Base-by-base conservation (phyloP, 139 green algal genomes). In the Chlorella sp. region DNA sequence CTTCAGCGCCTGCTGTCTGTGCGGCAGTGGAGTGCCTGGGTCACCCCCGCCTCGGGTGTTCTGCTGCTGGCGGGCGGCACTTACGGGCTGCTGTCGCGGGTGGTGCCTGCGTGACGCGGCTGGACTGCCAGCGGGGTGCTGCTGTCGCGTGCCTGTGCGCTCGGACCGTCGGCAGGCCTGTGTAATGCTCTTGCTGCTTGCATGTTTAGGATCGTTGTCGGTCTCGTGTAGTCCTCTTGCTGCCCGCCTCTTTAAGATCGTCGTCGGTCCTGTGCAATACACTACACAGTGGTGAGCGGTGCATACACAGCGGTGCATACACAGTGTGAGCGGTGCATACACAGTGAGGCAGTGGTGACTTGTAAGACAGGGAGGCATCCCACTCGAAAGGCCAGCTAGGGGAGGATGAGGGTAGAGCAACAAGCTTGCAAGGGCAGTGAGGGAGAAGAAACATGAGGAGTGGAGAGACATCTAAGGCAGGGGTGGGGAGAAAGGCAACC, bases 11-110 rank as follows among this genome's bases (percentile, higher is more conserved):
- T 99, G 40, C 90, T 99, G 86, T 88, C 91, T 0, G 16, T 99
- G 53, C 93, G 98, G 53, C 89, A 97, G 86, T 98, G 94, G 87
- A 96, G 94, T 0, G 93, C 91, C 0, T 99, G 96, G 96, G 91
- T 99, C 32, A 99, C 96, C 0, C 97, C 98, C 7, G 95, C 95
- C 30, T 97, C 94, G 66, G 97, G 97, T 0, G 93, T 96, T 80
- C 92, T 99, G 78, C 92, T 99, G 83, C 81, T 99, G 26, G 89
- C 94, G 0, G 97, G 97, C 0, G 97, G 97, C 2, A 98, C 96
- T 0, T 99, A 98, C 91, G 92, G 91, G 15, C 88, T 99, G 76
- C 90, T 99, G 16, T 94, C 94, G 0, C 91, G 96, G 7, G 32
- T 97, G 73, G 64, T 92, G n/a, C 79, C 80, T 16, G 87, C 87